Conservation (phyloP, 768 basidiomycete genomes). For the Kwoniella bestiolae region DNA sequence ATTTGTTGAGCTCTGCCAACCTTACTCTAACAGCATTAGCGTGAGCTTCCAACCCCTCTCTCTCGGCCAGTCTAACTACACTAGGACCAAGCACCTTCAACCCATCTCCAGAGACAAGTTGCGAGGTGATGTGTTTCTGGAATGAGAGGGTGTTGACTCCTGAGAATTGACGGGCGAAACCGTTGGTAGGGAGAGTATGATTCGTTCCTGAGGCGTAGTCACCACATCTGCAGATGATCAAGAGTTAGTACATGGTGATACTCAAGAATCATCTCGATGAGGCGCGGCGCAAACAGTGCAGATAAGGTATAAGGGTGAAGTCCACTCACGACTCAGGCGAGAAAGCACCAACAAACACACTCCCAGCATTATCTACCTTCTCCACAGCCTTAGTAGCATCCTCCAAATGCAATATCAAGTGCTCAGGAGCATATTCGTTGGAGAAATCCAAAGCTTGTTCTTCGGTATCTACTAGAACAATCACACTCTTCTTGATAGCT, state of each 20-base stretch:
- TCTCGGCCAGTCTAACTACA: conserved; percentile 87
- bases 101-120: conserved; percentile 82
- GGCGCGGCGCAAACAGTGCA: neutral
- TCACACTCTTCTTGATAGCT: conserved; percentile 87
- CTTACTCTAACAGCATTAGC: conserved; percentile 94
- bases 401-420: conserved; percentile 87
- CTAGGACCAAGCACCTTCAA: conserved; percentile 78
- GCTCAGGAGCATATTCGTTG: conserved; percentile 98
- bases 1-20: conserved; percentile 56
- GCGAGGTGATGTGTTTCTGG: conserved; percentile 98
- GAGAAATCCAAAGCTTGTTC: conserved; percentile 84
- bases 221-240: conserved; percentile 70
- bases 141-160: conserved; percentile 96
- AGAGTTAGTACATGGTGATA: neutral
- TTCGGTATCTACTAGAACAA: conserved; percentile 70
- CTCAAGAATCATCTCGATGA: neutral
- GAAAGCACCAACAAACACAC: conserved; percentile 92
- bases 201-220: conserved; percentile 99
- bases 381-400: conserved; percentile 70
- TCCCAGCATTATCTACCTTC: conserved; percentile 86
- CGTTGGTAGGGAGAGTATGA: conserved; percentile 86
- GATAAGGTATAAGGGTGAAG: neutral
- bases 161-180: conserved; percentile 96
- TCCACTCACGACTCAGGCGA: conserved; percentile 90
- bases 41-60: conserved; percentile 92